Evolutionary conservation across 768 basidiomycete genomes (phyloP), one percentile per base, ranked within the genome.

Genomic region (Suillus tomentosus): DNA sequence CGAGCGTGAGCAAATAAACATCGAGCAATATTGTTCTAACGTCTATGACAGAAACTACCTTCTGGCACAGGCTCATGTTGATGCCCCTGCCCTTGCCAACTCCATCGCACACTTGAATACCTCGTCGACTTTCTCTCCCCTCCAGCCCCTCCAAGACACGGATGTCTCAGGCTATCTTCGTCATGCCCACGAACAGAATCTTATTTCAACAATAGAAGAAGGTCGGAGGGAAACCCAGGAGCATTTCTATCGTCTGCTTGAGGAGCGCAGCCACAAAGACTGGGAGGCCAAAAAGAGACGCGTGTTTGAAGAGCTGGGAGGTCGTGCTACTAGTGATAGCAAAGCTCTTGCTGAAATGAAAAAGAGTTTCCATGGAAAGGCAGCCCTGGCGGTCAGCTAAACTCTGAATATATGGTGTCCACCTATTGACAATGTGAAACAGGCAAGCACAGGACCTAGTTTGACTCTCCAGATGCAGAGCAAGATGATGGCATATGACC

Each of bases 401-500:
- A 27, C 9, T 59, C 45, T 13, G 15, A 48, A 51, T 48, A 22
- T 47, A 22, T 5, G 1, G 3, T 24, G 4, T 62, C 31, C 43
- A 14, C 8, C 22, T 48, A 64, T 65, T 70, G 45, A 73, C 61
- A 24, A 48, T 59, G 63, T 64, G 48, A 34, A 61, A 13, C 65
- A 83, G 79, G 73, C 82, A 51, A 79, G 79, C 62, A 76, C 80
- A 1, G 79, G 82, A 1, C 87, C 89, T 1, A 86, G 82, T 64
- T 77, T 89, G 24, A 86, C 83, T 15, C 74, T 92, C 47, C 91
- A 93, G 72, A 91, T 91, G 89, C 95, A 96, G 75, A 87, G 84
- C 76, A 93, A 92, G 77, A 95, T 98, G 95, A 94, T 98, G 91
- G 89, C 87, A 14, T 99, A 98, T 74, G 92, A 96, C 79, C 86